phyloP scores from a whole-genome alignment of 148 eudicot genomes.

The Amaranthus cruentus region DNA sequence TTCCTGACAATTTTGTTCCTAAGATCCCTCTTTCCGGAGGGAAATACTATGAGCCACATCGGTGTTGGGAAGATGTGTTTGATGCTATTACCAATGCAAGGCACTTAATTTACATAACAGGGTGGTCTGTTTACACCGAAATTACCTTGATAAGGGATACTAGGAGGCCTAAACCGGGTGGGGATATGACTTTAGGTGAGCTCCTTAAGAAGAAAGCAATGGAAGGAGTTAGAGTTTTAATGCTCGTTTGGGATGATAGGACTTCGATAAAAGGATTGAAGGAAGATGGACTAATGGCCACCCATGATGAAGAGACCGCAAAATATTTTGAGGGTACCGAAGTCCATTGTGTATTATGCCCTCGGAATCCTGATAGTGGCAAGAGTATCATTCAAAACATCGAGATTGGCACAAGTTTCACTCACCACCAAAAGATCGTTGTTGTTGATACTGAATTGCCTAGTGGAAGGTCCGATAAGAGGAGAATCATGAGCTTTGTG shows the following conservation, averaged over 20 bases:
- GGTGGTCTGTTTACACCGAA: slow-evolving; percentile 46
- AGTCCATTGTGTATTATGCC: slow-evolving; percentile 46
- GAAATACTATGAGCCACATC: slow-evolving; percentile 39
- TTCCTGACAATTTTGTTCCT: slow-evolving; percentile 46
- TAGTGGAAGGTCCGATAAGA: slow-evolving; percentile 21
- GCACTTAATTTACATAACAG: slow-evolving; percentile 43
- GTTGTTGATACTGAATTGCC: slow-evolving; percentile 48
- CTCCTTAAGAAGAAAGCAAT: slow-evolving; percentile 51
- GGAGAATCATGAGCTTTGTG: slow-evolving; percentile 46
- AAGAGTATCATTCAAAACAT: slow-evolving; percentile 34
- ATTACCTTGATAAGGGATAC: slow-evolving; percentile 46
- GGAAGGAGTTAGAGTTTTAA: slow-evolving; percentile 48
- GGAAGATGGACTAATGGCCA: slow-evolving; percentile 37
- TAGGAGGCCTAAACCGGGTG: slow-evolving; percentile 41
- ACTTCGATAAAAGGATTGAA: slow-evolving; percentile 36
- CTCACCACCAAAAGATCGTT: slow-evolving; percentile 53
- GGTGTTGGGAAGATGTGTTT: slow-evolving; percentile 56
- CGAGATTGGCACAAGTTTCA: slow-evolving; percentile 40
- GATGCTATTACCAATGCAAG: slow-evolving; percentile 45
- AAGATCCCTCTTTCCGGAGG: slow-evolving; percentile 46
- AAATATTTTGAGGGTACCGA: slow-evolving; percentile 29
- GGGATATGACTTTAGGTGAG: slow-evolving; percentile 48
- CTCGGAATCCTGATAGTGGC: slow-evolving; percentile 44
- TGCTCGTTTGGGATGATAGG: slow-evolving; percentile 56
- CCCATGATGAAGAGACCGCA: slow-evolving; percentile 43